Percentiles rank a stretch among this genome's conserved stretches.
phyloP scores from a whole-genome alignment of 2,329 filamentous ascomycete species.

The Cladophialophora carrionii region DNA sequence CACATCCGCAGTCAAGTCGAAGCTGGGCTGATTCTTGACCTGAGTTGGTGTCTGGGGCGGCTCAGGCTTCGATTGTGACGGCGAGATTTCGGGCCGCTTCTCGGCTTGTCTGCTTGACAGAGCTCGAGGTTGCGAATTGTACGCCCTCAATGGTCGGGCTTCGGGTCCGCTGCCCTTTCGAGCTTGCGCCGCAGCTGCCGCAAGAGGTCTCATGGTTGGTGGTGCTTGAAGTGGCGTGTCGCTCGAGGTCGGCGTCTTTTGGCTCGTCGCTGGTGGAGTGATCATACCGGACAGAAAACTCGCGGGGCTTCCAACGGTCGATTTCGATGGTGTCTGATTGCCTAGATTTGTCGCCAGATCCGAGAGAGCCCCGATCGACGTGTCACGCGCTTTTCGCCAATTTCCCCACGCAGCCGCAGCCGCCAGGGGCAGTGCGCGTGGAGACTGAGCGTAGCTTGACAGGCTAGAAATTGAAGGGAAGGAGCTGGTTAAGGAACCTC shows the following conservation, averaged over 20 bases:
- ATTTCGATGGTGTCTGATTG: conserved; percentile 64
- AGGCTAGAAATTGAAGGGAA: conserved; percentile 77
- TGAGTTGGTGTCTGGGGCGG: conserved; percentile 39
- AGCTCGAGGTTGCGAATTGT: conserved; percentile 30
- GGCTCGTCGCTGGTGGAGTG: conserved; percentile 80
- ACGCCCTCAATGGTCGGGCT: conserved; percentile 35
- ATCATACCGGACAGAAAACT: conserved; percentile 77
- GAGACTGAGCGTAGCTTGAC: conserved; percentile 75
- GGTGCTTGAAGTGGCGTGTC: conserved; percentile 46
- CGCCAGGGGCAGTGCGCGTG: conserved; percentile 75
- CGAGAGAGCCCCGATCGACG: conserved; percentile 50
- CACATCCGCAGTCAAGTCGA: conserved; percentile 62
- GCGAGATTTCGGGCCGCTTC: conserved; percentile 23
- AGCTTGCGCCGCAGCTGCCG: conserved; percentile 21
- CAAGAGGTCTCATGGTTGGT: conserved; percentile 40
- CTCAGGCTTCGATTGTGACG: conserved; percentile 37
- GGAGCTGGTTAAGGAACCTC: conserved; percentile 62
- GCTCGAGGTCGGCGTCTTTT: conserved; percentile 57
- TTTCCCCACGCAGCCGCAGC: conserved; percentile 97
- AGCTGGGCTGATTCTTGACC: conserved; percentile 50
- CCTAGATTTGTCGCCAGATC: conserved; percentile 39
- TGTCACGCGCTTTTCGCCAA: conserved; percentile 75
- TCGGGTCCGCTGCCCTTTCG: conserved; percentile 31
- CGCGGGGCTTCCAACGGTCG: conserved; percentile 46
- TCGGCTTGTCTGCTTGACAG: conserved; percentile 25